These are phyloP conservation scores for Podila horticola DNA, from an alignment of 192 early-diverging fungal species.

Conservation along the genomic window DNA sequence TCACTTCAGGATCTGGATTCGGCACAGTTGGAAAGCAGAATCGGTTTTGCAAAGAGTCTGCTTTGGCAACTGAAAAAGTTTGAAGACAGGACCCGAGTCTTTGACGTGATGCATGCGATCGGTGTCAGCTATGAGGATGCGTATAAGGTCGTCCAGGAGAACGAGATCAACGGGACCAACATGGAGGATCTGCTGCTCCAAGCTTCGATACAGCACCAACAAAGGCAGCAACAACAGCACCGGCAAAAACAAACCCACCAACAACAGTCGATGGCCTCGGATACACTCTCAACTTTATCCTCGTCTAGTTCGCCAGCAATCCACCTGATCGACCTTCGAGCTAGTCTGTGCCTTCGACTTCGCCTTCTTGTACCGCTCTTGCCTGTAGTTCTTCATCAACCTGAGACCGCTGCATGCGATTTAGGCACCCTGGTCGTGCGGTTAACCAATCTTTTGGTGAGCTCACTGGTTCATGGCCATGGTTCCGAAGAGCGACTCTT, in stretches of 20 bases:
- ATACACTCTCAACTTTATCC: too few relatives aligned
- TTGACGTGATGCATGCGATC: constrained; percentile 62
- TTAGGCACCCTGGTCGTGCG: constrained; percentile 52
- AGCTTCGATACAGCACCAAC: constrained; percentile 9
- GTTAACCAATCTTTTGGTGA: constrained; percentile 55
- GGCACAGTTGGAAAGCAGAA: constrained; percentile 51
- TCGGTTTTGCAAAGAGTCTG: constrained; percentile 54
- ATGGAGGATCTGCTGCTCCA: constrained; percentile 42
- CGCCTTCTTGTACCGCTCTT: constrained; percentile 58
- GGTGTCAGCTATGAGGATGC: constrained; percentile 57
- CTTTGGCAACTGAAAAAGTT: constrained; percentile 57
- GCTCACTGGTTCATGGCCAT: constrained; percentile 61
- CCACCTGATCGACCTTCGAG: constrained; percentile 35
- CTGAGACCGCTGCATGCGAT: constrained; percentile 54
- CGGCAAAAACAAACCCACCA: background rate
- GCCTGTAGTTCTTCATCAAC: constrained; percentile 60
- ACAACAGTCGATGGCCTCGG: background rate
- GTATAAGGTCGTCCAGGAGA: constrained; percentile 46
- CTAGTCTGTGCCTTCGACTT: constrained; percentile 57
- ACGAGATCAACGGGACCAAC: constrained; percentile 9
- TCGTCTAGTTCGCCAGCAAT: background rate
- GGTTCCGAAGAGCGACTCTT: constrained; percentile 64
- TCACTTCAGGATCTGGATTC: constrained; percentile 33
- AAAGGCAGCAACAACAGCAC: constrained; percentile 17
- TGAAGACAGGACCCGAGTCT: constrained; percentile 43